Percentiles rank a stretch among this genome's conserved stretches.
These are phyloP conservation scores for Penicillium sp. DNA, from an alignment of 2,329 filamentous ascomycete genomes.

Conservation along the genomic window DNA sequence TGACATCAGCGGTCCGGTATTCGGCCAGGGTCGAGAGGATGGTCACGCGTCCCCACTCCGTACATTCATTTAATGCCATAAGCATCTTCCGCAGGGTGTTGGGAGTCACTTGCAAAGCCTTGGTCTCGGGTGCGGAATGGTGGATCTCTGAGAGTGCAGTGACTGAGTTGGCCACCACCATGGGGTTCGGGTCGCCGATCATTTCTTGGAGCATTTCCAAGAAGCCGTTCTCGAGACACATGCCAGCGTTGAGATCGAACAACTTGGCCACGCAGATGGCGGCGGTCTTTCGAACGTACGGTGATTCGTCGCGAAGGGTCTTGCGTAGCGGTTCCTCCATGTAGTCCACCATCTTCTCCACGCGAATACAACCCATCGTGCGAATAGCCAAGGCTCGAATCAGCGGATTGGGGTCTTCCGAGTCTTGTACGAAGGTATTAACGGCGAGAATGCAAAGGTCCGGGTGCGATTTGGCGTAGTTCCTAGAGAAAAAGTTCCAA, in stretches of 20 bases:
- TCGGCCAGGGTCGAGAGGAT: slow-evolving; percentile 88
- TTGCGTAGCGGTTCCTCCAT: slow-evolving; percentile 98
- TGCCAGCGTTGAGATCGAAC: slow-evolving; percentile 87
- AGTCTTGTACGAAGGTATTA: slow-evolving; percentile 98
- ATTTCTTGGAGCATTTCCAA: slow-evolving; percentile 91
- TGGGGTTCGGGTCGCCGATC: slow-evolving; percentile 96
- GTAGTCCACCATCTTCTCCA: slow-evolving; percentile 99
- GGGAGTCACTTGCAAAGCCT: slow-evolving; percentile 80
- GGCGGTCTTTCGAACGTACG: slow-evolving; percentile 97
- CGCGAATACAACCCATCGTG: slow-evolving; percentile 97
- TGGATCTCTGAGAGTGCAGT: slow-evolving; percentile 90
- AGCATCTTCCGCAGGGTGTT: slow-evolving; percentile 90
- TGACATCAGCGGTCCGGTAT: slow-evolving; percentile 83
- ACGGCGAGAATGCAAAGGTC: slow-evolving; percentile 98
- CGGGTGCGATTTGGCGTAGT: slow-evolving; percentile 98
- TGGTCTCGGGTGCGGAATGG: slow-evolving; percentile 88
- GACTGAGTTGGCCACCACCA: slow-evolving; percentile 98
- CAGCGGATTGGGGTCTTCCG: slow-evolving; percentile 95
- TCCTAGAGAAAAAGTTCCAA: slow-evolving; percentile 61
- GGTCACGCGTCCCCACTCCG: slow-evolving; percentile 96
- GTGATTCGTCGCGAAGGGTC: slow-evolving; percentile 94
- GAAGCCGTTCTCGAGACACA: slow-evolving; percentile 97
- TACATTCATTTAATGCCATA: slow-evolving; percentile 96
- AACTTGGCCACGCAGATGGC: slow-evolving; percentile 98
- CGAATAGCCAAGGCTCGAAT: slow-evolving; percentile 93